Base-by-base conservation (phyloP, 2,329 filamentous ascomycete species). In the Talaromyces sp. region DNA sequence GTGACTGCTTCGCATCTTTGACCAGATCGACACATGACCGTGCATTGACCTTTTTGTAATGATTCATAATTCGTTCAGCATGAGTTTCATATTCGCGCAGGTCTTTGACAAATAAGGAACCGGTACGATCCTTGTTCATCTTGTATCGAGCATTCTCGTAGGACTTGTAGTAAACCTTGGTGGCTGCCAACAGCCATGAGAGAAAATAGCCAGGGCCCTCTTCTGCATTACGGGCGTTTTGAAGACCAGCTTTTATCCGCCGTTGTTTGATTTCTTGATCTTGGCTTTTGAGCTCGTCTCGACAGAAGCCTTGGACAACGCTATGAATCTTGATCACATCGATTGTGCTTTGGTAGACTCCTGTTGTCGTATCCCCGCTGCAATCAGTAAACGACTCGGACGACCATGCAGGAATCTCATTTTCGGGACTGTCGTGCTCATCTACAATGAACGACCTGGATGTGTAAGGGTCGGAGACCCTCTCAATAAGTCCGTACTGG, bases 61-160 rank as follows among this genome's bases (percentile, higher is more conserved):
- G 72, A 36, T 73, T 73, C 60, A 71, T 68, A 15, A 81, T 65
- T 13, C 72, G 68, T 11, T 75, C 74, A 4, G 74, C 77, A 60
- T 81, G 79, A 1, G 76, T 79, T 59, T 80, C 73, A 63, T 80
- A 81, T 61, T 81, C 79, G 30, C 78, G 74, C 64, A 78, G 79
- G 60, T 81, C 79, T 22, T 76, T 76, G 7, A 80, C 74, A 10
- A 79, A 71, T 33, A 73, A 67, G 17, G 71, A 71, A 3, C 70
- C 67, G 9, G 58, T 47, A n/a, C 39, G 39, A 30, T 61, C 58
- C 15, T 47, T 56, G 44, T 71, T 69, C 67, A 80, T 80, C 57
- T 72, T 78, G 22, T 68, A 66, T 58, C 72, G 72, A 22, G 79
- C 78, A 51, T 72, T 69, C 47, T 72, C 71, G 57, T 77, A 81